Percentiles rank a stretch among this genome's conserved stretches.
Evolutionary conservation across 2,329 filamentous ascomycete genomes (phyloP).

Genomic region (Lachnellula arida): DNA sequence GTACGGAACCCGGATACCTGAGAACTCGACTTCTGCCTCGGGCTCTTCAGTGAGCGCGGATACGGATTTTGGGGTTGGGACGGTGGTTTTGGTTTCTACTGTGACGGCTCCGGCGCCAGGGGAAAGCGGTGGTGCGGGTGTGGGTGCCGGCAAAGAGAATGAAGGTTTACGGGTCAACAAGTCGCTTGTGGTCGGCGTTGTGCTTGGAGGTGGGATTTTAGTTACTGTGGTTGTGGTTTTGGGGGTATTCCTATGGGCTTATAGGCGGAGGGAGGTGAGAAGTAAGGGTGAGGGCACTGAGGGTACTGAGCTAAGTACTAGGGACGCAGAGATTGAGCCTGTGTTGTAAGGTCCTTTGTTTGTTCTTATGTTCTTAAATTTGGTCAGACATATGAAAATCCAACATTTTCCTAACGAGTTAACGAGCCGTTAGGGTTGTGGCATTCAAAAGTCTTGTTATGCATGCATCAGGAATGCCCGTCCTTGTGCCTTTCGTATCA

Average conservation of each 20-base stretch:
- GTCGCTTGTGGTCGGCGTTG: constrained; percentile 2
- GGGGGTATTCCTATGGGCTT: background rate
- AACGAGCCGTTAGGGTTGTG: no score
- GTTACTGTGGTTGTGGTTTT: constrained; percentile 2
- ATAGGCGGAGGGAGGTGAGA: constrained; percentile 10
- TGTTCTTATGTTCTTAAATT: no score
- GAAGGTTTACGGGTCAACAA: background rate
- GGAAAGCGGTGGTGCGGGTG: background rate
- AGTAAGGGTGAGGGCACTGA: background rate
- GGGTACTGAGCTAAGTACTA: no score
- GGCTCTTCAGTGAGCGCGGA: background rate
- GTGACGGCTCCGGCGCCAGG: background rate
- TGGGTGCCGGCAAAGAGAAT: background rate
- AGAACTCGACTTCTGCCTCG: background rate
- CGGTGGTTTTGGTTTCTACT: background rate
- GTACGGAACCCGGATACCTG: constrained; percentile 9
- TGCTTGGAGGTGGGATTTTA: constrained; percentile 6
- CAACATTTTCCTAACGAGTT: no score
- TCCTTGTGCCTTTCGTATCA: no score
- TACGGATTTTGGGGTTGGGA: background rate
- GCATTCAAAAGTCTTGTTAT: no score
- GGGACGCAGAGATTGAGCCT: no score
- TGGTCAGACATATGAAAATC: no score
- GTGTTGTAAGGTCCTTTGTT: no score
- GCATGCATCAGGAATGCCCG: no score